Base-by-base conservation (phyloP, 805 yeast genomes). In the Yarrowia keelungensis region DNA sequence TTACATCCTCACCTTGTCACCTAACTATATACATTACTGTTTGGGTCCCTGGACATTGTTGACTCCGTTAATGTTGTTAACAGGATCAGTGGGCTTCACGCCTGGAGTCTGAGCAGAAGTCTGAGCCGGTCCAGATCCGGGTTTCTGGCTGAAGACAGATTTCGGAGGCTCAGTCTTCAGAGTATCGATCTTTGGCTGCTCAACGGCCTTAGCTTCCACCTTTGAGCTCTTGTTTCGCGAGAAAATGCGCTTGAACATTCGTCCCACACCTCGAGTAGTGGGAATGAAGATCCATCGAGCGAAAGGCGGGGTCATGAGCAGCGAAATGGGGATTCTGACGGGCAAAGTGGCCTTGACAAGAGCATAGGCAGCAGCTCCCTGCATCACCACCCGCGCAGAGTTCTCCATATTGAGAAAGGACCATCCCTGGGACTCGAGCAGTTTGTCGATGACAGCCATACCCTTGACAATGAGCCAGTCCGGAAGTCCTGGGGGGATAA, bases 331-430 rank as follows among this genome's bases (percentile, higher is more conserved):
- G 1, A 87, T 78, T 68, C 92, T 79, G 2, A 86, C 64, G 0
- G 91, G 91, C 70, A 87, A 76, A 11, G 79, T 69, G 11, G 81
- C 73, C 73, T 90, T 90, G 12, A 89, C 91, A 4, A 88, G 78
- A 5, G 88, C 89, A 73, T 87, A 91, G 0, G 96, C 87, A 35
- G 89, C 82, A 0, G 93, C 92, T 10, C 96, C 96, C 71, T 89
- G 90, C 72, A 87, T 75, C 7, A 90, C 78, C 36, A 88, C 75
- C 62, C 81, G 80, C 58, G 88, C 81, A 71, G 87, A 86, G 43
- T 86, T 87, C 50, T 81, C 82, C 15, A 87, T 73, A 50, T 82
- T 77, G 72, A 78, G 38, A 69, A 75, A 46, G 38, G 70, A 42
- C 59, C 59, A 50, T 14, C 61, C 68, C 38, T 65, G 61, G 8